Percentiles rank a stretch among this genome's conserved stretches.
These are phyloP conservation scores for Clathrus columnatus DNA, from an alignment of 768 basidiomycete species.

Conservation along the genomic window DNA sequence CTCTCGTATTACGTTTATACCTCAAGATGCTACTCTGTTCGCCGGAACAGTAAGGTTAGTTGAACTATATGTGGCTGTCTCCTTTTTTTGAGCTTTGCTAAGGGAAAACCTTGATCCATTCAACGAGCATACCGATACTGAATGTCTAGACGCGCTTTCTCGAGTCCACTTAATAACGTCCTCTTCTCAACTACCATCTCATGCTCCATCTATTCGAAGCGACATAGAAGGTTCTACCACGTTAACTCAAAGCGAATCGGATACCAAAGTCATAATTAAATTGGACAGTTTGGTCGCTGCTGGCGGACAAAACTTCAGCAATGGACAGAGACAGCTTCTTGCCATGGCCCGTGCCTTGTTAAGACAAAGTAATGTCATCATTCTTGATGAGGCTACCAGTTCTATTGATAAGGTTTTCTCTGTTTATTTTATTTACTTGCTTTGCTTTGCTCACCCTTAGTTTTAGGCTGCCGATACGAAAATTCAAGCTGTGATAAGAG, in stretches of 20 bases:
- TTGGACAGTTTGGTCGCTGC: slow-evolving; percentile 76
- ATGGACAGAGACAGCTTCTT: slow-evolving; percentile 83
- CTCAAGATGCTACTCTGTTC: slow-evolving; percentile 24
- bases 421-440: neutral
- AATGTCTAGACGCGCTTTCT: slow-evolving; percentile 70
- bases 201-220: slow-evolving; percentile 36
- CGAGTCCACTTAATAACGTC: slow-evolving; percentile 71
- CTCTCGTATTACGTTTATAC: slow-evolving; percentile 26
- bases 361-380: slow-evolving; percentile 63
- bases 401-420: slow-evolving; percentile 48
- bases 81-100: neutral
- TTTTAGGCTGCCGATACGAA: slow-evolving; percentile 76
- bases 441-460: slow-evolving; percentile 14
- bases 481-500: slow-evolving; percentile 81
- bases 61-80: neutral
- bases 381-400: slow-evolving; percentile 78
- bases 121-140: slow-evolving; percentile 64
- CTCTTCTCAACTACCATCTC: slow-evolving; percentile 45
- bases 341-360: slow-evolving; percentile 79
- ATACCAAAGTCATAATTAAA: slow-evolving; percentile 28
- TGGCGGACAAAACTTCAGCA: slow-evolving; percentile 86
- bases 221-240: slow-evolving; percentile 29
- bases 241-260: slow-evolving; percentile 33
- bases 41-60: slow-evolving; percentile 5
- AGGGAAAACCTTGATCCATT: slow-evolving; percentile 32